phyloP scores from a whole-genome alignment of 2,329 filamentous ascomycete species.

The Blastomyces silverae region DNA sequence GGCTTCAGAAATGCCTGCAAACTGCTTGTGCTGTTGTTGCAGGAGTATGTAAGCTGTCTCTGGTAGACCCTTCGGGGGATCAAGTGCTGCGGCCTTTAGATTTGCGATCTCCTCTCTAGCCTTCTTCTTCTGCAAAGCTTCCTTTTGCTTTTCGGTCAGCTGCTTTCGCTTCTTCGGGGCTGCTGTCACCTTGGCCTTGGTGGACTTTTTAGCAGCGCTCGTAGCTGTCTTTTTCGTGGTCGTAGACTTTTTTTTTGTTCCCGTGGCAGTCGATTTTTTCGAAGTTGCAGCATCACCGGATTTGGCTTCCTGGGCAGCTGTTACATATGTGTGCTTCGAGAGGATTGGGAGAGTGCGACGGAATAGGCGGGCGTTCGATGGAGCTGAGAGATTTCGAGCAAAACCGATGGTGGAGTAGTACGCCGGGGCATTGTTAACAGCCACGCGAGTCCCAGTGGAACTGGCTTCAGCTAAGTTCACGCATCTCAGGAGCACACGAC shows the following conservation, averaged over 20 bases:
- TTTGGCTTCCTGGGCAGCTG: slow-evolving; percentile 25
- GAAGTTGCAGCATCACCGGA: slow-evolving; percentile 15
- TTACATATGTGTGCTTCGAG: slow-evolving; percentile 30
- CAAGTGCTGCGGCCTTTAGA: slow-evolving; percentile 32
- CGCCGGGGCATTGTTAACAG: not conserved
- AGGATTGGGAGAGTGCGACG: slow-evolving; percentile 22
- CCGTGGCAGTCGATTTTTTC: slow-evolving; percentile 20
- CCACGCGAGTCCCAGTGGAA: slow-evolving; percentile 1
- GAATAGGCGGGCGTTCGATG: slow-evolving; percentile 15
- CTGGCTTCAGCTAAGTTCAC: slow-evolving; percentile 9
- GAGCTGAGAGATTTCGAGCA: slow-evolving; percentile 7
- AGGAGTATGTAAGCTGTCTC: slow-evolving; percentile 24
- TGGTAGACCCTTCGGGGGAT: slow-evolving; percentile 34
- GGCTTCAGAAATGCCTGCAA: slow-evolving; percentile 22
- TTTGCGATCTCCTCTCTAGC: slow-evolving; percentile 29
- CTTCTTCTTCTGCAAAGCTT: slow-evolving; percentile 26
- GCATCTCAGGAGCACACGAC: slow-evolving; percentile 26
- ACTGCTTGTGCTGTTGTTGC: slow-evolving; percentile 21
- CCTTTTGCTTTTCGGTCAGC: slow-evolving; percentile 30
- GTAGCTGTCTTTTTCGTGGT: slow-evolving; percentile 24
- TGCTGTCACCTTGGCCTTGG: slow-evolving; percentile 25
- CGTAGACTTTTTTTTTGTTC: slow-evolving; percentile 21
- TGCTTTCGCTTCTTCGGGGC: slow-evolving; percentile 28
- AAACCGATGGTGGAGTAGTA: not conserved
- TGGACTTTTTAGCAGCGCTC: slow-evolving; percentile 24